Base-by-base conservation (phyloP, 768 basidiomycete species). In the Hericium erinaceus region DNA sequence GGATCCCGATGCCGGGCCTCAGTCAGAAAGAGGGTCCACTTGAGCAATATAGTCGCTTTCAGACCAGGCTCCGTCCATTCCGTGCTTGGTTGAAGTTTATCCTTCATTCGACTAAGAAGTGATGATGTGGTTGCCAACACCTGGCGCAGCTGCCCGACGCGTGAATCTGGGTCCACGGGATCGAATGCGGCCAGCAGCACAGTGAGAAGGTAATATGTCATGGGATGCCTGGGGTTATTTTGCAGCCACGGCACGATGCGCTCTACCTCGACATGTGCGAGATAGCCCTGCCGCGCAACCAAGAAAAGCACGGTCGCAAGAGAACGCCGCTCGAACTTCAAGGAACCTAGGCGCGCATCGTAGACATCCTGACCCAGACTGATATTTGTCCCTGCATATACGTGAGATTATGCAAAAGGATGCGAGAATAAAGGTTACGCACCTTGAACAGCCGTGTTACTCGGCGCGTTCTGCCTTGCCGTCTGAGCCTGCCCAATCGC, bases 11-110 rank as follows among this genome's bases (percentile, higher is more conserved):
- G 84, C 24, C 91, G 78, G 6, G 83, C 78, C 61, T 90, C 85
- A 1, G 90, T 85, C 62, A 92, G 74, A 69, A 92, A 91, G 58
- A 95, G 75, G 0, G 92, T 87, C 91, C 92, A 95, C 66, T 91
- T 90, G 40, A 97, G 77, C n/a, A 87, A 70, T 5, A 94, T 65
- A 2, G 80, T 77, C 0, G 90, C 85, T 65, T 86, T 89, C 15
- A 95, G 70, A 1, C 83, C 83, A 1, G 77, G 71, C 18, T 87
- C 84, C 55, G 78, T 85, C 90, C 91, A 93, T 15, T 76, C 70
- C 2, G 79, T 71, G 9, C 78, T 65, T 13, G 76, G 72, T 57
- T 64, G 67, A 7, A 89, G 70, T 59, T 80, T 81, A 56, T 73
- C 80, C 18, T 75, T 80, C 85, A 90, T 84, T 58, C 75, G 82